phyloP scores from a whole-genome alignment of 139 green algal genomes.

The Volvox africanus region DNA sequence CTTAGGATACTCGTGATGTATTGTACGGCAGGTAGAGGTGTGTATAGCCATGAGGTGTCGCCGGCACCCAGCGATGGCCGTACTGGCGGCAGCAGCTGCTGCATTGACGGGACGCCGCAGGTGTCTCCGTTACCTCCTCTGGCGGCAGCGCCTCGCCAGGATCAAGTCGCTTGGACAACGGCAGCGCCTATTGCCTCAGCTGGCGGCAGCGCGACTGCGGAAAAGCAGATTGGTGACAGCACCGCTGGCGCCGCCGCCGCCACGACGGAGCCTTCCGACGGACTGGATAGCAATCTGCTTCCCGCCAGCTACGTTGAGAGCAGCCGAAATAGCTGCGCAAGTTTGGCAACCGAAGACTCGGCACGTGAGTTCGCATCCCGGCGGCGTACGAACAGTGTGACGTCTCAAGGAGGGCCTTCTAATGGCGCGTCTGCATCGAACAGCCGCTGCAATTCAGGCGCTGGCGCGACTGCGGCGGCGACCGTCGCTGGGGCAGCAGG shows the following conservation, averaged over 20 bases:
- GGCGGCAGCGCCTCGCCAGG: too few relatives aligned
- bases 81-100: too few relatives aligned
- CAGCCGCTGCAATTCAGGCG: neutral
- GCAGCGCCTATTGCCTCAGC: neutral
- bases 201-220: neutral
- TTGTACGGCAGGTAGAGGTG: too few relatives aligned
- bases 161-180: neutral
- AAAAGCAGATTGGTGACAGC: neutral
- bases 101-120: too few relatives aligned
- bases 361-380: neutral
- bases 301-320: neutral
- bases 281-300: neutral
- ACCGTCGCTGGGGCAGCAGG: neutral
- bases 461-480: neutral
- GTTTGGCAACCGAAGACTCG: neutral
- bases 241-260: neutral
- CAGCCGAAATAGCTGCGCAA: neutral
- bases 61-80: too few relatives aligned
- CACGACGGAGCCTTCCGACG: neutral
- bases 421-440: neutral
- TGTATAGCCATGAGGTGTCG: too few relatives aligned
- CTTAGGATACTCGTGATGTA: too few relatives aligned
- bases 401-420: neutral
- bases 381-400: neutral
- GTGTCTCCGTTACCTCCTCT: too few relatives aligned